A percentile compares a stretch with the other conserved stretches of the same genome.
Evolutionary conservation across 169 alveolate species (phyloP).

Genomic region (Eimeria brunetti): DNA sequence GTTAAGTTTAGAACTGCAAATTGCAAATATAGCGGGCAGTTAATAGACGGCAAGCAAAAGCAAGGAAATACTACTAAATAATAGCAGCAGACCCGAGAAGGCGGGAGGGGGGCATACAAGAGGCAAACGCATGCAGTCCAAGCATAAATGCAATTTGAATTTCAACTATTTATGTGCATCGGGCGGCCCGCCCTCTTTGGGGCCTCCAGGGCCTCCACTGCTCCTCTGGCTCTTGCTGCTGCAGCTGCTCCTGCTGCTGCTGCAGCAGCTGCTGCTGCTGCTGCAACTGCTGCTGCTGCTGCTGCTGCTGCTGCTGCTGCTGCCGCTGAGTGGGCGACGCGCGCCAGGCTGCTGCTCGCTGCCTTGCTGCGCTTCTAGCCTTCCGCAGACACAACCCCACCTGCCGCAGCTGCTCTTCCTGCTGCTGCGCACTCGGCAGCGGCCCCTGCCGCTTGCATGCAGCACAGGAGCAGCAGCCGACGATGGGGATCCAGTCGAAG

Average conservation of each 20-base stretch:
- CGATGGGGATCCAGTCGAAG: slow-evolving; percentile 51
- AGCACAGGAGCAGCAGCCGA: slow-evolving; percentile 54
- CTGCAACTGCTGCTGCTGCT: slow-evolving; percentile 8
- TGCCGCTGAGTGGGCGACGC: slow-evolving; percentile 6
- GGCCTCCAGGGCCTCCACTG: slow-evolving; percentile 49
- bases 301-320: slow-evolving; percentile 51
- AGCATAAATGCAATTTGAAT: too few species aligned
- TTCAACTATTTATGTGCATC: slow-evolving; percentile 41
- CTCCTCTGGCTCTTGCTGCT: neutral
- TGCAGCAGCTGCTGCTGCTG: neutral
- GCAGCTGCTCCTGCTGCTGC: neutral
- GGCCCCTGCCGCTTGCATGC: slow-evolving; percentile 56
- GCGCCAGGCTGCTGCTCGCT: slow-evolving; percentile 5
- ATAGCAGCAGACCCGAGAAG: neutral
- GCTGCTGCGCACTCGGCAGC: slow-evolving; percentile 14
- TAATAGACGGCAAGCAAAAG: neutral
- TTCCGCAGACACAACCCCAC: neutral
- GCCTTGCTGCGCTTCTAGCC: neutral
- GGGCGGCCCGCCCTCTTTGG: slow-evolving; percentile 52
- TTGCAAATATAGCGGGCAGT: too few species aligned
- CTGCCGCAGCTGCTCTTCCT: slow-evolving; percentile 66
- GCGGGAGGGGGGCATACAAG: neutral
- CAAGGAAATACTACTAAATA: neutral
- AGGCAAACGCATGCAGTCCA: too few species aligned
- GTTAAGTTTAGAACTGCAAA: too few species aligned